phyloP scores from a whole-genome alignment of 768 basidiomycete genomes.

The Boletus speciosus region DNA sequence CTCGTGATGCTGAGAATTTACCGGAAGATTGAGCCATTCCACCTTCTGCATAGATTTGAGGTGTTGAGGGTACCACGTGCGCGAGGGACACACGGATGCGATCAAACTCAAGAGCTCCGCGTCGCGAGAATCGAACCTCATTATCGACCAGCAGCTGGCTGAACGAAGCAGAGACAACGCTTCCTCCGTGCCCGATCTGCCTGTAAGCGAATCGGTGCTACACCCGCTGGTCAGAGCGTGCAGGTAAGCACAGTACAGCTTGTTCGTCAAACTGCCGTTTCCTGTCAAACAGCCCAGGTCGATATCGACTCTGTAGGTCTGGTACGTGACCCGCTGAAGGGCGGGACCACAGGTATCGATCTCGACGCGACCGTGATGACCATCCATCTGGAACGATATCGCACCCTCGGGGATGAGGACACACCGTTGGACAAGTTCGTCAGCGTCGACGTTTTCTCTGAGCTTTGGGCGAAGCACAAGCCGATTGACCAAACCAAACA shows the following conservation, averaged over 20 bases:
- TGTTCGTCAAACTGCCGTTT: slow-evolving; percentile 25
- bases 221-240: slow-evolving; percentile 45
- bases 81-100: slow-evolving; percentile 30
- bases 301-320: slow-evolving; percentile 30
- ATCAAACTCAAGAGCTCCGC: slow-evolving; percentile 33
- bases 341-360: background rate
- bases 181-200: slow-evolving; percentile 42
- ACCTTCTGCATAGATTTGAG: slow-evolving; percentile 40
- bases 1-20: slow-evolving; percentile 31
- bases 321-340: slow-evolving; percentile 14
- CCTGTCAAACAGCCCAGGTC: slow-evolving; percentile 30
- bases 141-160: slow-evolving; percentile 39
- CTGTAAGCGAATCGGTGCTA: slow-evolving; percentile 42
- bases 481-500: slow-evolving; percentile 41
- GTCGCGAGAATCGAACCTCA: slow-evolving; percentile 31
- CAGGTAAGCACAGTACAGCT: slow-evolving; percentile 39
- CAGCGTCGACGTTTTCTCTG: background rate
- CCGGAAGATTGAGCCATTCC: slow-evolving; percentile 24
- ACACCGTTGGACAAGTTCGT: slow-evolving; percentile 11
- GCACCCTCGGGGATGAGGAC: slow-evolving; percentile 42
- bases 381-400: slow-evolving; percentile 9
- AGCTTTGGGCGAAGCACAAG: slow-evolving; percentile 37
- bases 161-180: slow-evolving; percentile 39
- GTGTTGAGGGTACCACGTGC: slow-evolving; percentile 38
- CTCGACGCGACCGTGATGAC: slow-evolving; percentile 18